Base-by-base conservation (phyloP, 1,139 yeast species). In the Groenewaldozyma auringiensis region DNA sequence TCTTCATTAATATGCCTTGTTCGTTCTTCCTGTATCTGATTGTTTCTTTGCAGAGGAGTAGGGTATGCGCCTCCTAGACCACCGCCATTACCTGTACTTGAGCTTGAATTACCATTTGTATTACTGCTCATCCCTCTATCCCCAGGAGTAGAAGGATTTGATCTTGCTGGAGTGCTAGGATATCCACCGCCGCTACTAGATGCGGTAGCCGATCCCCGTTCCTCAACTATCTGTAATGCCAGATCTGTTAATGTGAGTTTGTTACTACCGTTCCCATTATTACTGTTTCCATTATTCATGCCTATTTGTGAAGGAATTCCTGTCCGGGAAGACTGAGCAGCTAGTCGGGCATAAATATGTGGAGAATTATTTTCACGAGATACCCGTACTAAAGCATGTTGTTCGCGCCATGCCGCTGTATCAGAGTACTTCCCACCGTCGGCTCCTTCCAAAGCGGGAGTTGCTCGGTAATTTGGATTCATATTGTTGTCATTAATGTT, bases 331-430 rank as follows among this genome's bases (percentile, higher is more conserved):
- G 85, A 77, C 48, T 86, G 76, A 2, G 97, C 97, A 47, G 94
- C 94, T 57, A 84, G 85, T 52, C 96, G 76, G 2, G 98, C 98
- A 65, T 88, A 92, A 55, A 76, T 83, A 66, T 92, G 96, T 8
- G 96, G 88, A 38, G 77, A 67, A 48, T 72, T 68, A 37, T 89
- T 77, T 53, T 78, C 79, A 64, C 95, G 75, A 3, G 96, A 84
- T 39, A 85, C 66, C 52, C 82, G 87, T 31, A 82, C 84, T 53
- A 92, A 73, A 62, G 83, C 94, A 47, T 76, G 70, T 67, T 92
- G 98, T 58, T 88, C 88, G 62, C 83, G 87, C 96, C 96, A 88
- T 61, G 79, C 79, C 3, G 38, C 13, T 11, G 38, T 2, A 3
- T 31, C 36, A 14, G 42, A 40, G 21, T 17, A 40, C 4, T 29